phyloP scores from a whole-genome alignment of 176 grass and related monocot genomes.

The Oryza meridionalis region DNA sequence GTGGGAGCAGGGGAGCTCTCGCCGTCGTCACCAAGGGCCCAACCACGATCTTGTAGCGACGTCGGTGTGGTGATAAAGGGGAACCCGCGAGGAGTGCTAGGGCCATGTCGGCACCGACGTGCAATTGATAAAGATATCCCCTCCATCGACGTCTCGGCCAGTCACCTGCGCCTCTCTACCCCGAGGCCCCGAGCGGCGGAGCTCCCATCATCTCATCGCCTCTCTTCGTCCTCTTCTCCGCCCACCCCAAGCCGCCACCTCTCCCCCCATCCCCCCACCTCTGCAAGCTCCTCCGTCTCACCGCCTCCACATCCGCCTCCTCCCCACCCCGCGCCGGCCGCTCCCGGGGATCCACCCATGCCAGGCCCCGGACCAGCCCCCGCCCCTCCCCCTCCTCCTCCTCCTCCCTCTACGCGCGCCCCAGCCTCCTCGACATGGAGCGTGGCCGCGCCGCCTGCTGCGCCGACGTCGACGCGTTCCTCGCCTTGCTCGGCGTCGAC shows the following conservation, averaged over 20 bases:
- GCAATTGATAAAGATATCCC: no score
- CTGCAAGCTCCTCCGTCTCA: constrained; percentile 34
- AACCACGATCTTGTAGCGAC: no score
- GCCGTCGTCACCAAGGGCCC: no score
- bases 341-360: background rate
- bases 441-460: constrained; percentile 54
- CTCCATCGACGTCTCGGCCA: no score
- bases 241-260: constrained; percentile 36
- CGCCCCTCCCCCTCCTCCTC: constrained; percentile 22
- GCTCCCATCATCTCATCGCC: no score
- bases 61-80: no score
- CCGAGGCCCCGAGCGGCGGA: no score
- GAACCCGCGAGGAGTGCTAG: no score
- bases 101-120: no score
- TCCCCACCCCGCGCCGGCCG: constrained; percentile 21
- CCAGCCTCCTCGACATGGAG: constrained; percentile 75
- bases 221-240: constrained; percentile 39
- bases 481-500: constrained; percentile 57
- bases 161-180: no score
- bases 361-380: background rate
- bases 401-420: constrained; percentile 56
- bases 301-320: constrained; percentile 10
- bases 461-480: constrained; percentile 63
- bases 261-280: constrained; percentile 21
- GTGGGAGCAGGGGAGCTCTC: no score